Evolutionary conservation across 345 rosid species (phyloP), one percentile per base, ranked within the genome.

Genomic region (Mercurialis annua): DNA sequence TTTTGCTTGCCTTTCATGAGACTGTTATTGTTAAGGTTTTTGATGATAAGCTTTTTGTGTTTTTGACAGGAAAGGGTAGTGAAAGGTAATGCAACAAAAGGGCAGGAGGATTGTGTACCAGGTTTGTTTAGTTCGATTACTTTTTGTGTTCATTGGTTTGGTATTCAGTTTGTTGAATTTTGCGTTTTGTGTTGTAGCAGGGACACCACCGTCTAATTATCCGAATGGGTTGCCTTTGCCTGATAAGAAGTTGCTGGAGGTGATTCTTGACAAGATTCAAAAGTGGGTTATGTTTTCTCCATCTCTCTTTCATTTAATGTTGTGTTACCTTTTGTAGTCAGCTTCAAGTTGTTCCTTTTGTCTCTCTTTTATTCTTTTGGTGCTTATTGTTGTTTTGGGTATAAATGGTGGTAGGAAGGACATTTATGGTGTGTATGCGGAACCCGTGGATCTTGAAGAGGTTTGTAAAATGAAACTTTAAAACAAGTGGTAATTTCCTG

Each of bases 381-480:
- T 57, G 61, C 15, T 69, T 59, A 65, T 68, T 64, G 31, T 56
- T 54, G 64, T 64, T 77, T 42, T 44, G 63, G 58, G 48, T 44
- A 42, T 65, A 33, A 64, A 66, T 67, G 78, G 42, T 74, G 74
- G 84, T 87, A 93, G 98, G 97, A 93, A 90, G 80, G 98, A 93
- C 77, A 85, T 80, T 0, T 93, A 90, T 68, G 98, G 98, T 34
- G 98, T 93, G 16, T 93, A 87, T 78, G 87, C 97, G 0, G 98
- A 93, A 66, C 97, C 96, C 0, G 98, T 89, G 80, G 96, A 93
- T 81, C 90, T 89, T 29, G 96, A 90, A 69, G 98, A 90, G 98
- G 97, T 90, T 36, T 33, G 26, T 84, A 62, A 43, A 62, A 30
- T 65, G 73, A 51, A 26, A 40, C 55, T 53, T 9, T 24, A 31